Base-by-base conservation (phyloP, 1,284 basidiomycete species). In the Puccinia novopanici region DNA sequence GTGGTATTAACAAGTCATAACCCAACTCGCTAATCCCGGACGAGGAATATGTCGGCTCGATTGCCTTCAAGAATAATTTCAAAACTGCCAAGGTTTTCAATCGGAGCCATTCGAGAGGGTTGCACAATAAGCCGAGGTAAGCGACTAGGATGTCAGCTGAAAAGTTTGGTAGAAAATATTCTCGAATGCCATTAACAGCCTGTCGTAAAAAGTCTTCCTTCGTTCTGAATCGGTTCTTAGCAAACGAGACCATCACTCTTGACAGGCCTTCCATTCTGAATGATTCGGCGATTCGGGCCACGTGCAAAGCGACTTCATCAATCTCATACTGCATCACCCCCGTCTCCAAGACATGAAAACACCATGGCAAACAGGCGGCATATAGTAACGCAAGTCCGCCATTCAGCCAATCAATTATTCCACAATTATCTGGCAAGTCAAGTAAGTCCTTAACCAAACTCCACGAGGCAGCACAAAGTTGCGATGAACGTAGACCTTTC, bases 261-360 rank as follows among this genome's bases (percentile, higher is more conserved):
- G 70, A 61, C 48, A 80, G 42, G 57, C 78, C 78, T 10, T 80
- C 78, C 70, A 80, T 73, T 15, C 78, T 54, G 55, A 80, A 72
- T n/a, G 52, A 65, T 12, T 48, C 45, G 30, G 78, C 57, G 19
- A 80, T 34, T 71, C 71, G 54, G 30, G 57, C 78, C 15, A 80
- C 34, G 30, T 54, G 59, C n/a, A 80, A 48, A 5, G 78, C 78
- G 52, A 73, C 73, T 19, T 80, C 78, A 55, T 80, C 78, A 57
- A 80, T 80, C 59, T 80, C 78, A 73, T 80, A 80, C 45, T 73
- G 68, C 78, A 80, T 80, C 34, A 80, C 70, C 19, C 78, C 70
- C 13, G 78, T 73, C 52, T 80, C 78, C 34, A 80, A 59, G 27
- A 80, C 72, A 65, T 80, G 78, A 40, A 73, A 73, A 73, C 78